Base-by-base conservation (phyloP, 352 stramenopile species). In the Phytopythium vexans region DNA sequence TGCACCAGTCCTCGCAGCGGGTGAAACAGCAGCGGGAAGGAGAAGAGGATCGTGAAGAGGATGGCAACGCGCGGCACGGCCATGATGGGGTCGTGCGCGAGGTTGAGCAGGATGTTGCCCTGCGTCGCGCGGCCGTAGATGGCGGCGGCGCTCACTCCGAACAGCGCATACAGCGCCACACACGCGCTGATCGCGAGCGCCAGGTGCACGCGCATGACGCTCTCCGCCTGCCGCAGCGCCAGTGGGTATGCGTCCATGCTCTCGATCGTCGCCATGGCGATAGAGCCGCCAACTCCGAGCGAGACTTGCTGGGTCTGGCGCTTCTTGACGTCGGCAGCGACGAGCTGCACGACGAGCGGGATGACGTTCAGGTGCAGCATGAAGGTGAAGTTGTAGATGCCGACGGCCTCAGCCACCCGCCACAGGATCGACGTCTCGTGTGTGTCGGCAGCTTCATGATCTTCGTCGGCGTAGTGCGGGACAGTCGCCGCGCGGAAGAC, bases 341-440 rank as follows among this genome's bases (percentile, higher is more conserved):
- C 70, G 11, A 88, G 60, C 44, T 89, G 80, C 3, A 69, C 72
- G 8, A 88, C 66, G 8, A 92, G 56, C 31, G 82, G 82, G 52
- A 92, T 84, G 45, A 92, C 77, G 43, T 92, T 92, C 46, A 92
- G 51, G 16, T 92, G 82, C 39, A 89, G 63, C 77, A 92, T 89
- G 58, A 90, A 92, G 7, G 79, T 86, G 54, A 89, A 92, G 53
- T 92, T 92, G 71, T 90, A 92, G 51, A 92, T 88, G 15, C 77
- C 78, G 35, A 88, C 76, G 32, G 68, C 67, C 50, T 89, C 77
- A 3, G 81, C 75, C 7, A 89, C 37, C 9, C 71, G 70, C 49
- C 68, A 79, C 53, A 88, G 74, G 41, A 68, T 54, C 39, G 58
- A 37, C 8, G 56, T 38, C n/a, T 6, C 48, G 6, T 6, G 10